A percentile compares a stretch with the other conserved stretches of the same genome.
phyloP scores from a whole-genome alignment of 345 rosid species.

The Populus davidiana region DNA sequence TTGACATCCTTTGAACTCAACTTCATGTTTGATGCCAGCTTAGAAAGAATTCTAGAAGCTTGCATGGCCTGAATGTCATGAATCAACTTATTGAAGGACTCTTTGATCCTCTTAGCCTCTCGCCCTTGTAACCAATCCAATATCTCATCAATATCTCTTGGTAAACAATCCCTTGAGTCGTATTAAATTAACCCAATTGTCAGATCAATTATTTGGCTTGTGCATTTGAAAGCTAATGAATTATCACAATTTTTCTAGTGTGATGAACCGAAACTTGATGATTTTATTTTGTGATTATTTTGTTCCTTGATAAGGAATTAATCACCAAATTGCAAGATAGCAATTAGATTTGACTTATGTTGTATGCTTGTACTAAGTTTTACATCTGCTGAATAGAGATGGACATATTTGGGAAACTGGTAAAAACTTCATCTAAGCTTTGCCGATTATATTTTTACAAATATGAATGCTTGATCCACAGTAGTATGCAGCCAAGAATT shows the following conservation, averaged over 20 bases:
- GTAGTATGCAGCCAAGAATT: background rate
- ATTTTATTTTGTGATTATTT: background rate
- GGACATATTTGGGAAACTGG: too few relatives aligned
- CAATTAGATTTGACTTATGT: background rate
- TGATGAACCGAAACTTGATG: conserved; percentile 1
- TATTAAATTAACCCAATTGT: background rate
- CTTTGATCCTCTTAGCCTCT: too few relatives aligned
- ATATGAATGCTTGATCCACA: background rate
- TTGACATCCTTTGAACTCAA: too few relatives aligned
- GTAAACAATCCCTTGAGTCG: background rate
- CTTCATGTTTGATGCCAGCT: too few relatives aligned
- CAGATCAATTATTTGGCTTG: background rate
- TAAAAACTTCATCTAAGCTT: too few relatives aligned
- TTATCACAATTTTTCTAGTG: background rate
- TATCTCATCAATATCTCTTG: too few relatives aligned
- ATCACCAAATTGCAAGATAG: too few relatives aligned
- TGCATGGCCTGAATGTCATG: too few relatives aligned
- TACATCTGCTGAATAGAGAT: background rate
- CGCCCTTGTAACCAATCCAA: too few relatives aligned
- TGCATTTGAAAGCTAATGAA: background rate
- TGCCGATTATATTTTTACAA: too few relatives aligned
- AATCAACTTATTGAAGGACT: too few relatives aligned
- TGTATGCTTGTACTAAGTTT: background rate
- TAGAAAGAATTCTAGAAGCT: too few relatives aligned
- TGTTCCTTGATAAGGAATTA: background rate